These are phyloP conservation scores for Trichoderma guizhouense DNA, from an alignment of 2,329 filamentous ascomycete species.

Conservation along the genomic window DNA sequence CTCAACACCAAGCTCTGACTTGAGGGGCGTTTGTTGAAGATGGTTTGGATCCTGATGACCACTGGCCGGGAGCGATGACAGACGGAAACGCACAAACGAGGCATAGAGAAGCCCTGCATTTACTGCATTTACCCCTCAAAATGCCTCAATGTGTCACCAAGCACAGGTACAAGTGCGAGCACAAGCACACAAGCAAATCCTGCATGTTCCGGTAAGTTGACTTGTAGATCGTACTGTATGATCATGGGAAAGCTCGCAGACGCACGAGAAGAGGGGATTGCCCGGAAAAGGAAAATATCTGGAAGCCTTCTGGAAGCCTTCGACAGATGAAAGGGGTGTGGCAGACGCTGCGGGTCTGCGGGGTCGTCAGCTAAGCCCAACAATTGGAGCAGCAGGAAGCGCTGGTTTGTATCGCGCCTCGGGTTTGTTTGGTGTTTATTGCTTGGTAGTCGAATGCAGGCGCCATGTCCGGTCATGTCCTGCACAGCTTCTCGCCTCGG, in stretches of 20 bases:
- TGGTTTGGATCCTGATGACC: background rate
- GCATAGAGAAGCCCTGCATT: background rate
- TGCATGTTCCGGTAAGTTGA: background rate
- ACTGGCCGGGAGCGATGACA: background rate
- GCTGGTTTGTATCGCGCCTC: background rate
- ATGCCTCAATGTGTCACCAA: background rate
- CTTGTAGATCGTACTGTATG: background rate
- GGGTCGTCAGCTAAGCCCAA: background rate
- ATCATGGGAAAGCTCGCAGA: background rate
- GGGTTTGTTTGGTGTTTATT: background rate
- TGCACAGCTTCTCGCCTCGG: background rate
- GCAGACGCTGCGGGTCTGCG: background rate
- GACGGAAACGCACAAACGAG: background rate
- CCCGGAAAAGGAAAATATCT: background rate
- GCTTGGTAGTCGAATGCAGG: background rate
- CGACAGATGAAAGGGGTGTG: background rate
- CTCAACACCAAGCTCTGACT: background rate
- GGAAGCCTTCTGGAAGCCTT: constrained; percentile 5
- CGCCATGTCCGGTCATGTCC: background rate
- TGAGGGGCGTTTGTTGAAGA: background rate
- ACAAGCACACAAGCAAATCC: background rate
- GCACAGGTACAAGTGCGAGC: background rate
- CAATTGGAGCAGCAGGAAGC: background rate
- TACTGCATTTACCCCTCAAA: constrained; percentile 1
- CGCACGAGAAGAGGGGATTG: background rate